These are phyloP conservation scores for Tetrastigma voinierianum DNA, from an alignment of 164 flowering plant species.

Conservation along the genomic window DNA sequence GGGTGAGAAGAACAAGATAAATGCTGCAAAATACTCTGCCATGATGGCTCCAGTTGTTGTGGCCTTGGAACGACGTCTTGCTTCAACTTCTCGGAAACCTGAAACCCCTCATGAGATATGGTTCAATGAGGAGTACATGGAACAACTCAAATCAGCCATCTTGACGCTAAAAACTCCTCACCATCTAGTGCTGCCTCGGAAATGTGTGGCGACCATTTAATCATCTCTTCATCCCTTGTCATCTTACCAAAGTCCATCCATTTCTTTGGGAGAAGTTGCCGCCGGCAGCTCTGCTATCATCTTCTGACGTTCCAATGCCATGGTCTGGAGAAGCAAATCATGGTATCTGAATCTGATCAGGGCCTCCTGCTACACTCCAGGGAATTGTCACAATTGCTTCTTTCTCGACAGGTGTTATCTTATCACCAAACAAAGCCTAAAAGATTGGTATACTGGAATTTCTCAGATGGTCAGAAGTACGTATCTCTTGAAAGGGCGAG, in stretches of 20 bases:
- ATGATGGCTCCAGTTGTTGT: slow-evolving; percentile 98
- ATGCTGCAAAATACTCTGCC: slow-evolving; percentile 92
- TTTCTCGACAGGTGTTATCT: slow-evolving; percentile 73
- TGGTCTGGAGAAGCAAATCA: slow-evolving; percentile 82
- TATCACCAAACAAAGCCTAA: slow-evolving; percentile 91
- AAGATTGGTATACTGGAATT: slow-evolving; percentile 76
- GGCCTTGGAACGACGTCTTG: slow-evolving; percentile 92
- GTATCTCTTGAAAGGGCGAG: slow-evolving; percentile 93
- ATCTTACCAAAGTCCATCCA: slow-evolving; percentile 75
- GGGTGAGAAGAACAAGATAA: slow-evolving; percentile 85
- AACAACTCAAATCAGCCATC: slow-evolving; percentile 72
- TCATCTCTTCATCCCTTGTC: slow-evolving; percentile 73
- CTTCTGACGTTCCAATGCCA: slow-evolving; percentile 98
- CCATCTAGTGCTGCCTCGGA: slow-evolving; percentile 67
- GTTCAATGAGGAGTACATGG: slow-evolving; percentile 77
- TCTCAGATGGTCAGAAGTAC: slow-evolving; percentile 93
- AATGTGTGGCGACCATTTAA: slow-evolving; percentile 97
- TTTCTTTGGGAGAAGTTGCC: slow-evolving; percentile 87
- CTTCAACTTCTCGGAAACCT: slow-evolving; percentile 85
- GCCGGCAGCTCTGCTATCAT: slow-evolving; percentile 60
- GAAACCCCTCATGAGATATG: slow-evolving; percentile 91
- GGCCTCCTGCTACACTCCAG: slow-evolving; percentile 33
- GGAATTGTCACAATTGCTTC: slow-evolving; percentile 85
- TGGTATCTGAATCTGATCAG: slow-evolving; percentile 50
- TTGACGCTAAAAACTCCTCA: slow-evolving; percentile 77